Base-by-base conservation (phyloP, 2,329 filamentous ascomycete species). In the Tolypocladium nubicola region DNA sequence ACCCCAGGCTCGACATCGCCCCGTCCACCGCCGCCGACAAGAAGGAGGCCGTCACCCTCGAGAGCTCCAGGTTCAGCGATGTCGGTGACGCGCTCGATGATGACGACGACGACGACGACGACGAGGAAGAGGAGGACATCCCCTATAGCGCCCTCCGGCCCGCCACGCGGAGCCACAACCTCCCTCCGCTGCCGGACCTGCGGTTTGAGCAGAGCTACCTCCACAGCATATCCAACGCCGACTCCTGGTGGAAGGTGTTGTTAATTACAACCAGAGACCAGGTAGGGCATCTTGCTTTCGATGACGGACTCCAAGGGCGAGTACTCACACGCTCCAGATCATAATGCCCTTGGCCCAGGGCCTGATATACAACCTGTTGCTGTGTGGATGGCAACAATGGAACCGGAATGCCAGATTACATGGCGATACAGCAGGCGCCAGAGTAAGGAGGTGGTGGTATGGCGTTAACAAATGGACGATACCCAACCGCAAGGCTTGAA, bases 141-240 rank as follows among this genome's bases (percentile, higher is more conserved):
- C 87, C 87, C 14, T 78, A 86, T 60, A 87, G 83, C 62, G 79
- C 87, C 6, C 72, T 91, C 55, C 77, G 78, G 49, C 78, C 84
- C 52, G 71, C 77, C 57, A 75, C 75, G 55, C 77, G 76, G 53
- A 66, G 67, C 52, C 71, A 73, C 40, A 71, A 74, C 45, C 75
- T 86, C 56, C 82, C 81, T 37, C 82, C 84, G 10, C 81, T 97
- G 67, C 91, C 92, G 4, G 94, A 99, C 75, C 77, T 99, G 63
- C 84, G 94, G 49, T 97, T 97, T 74, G 94, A 99, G 76, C 94
- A 99, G 80, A 97, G 92, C 79, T 99, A 99, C 72, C 81, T 99
- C 57, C 87, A 89, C 65, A 96, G 91, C 74, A 88, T 99, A 64
- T 83, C 87, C 62, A 79, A 84, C 57, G 90, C 91, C 40, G 83